Percentiles rank a stretch among this genome's conserved stretches.
Conservation (phyloP, 148 eudicot species). For the Dianthus caryophyllus region DNA sequence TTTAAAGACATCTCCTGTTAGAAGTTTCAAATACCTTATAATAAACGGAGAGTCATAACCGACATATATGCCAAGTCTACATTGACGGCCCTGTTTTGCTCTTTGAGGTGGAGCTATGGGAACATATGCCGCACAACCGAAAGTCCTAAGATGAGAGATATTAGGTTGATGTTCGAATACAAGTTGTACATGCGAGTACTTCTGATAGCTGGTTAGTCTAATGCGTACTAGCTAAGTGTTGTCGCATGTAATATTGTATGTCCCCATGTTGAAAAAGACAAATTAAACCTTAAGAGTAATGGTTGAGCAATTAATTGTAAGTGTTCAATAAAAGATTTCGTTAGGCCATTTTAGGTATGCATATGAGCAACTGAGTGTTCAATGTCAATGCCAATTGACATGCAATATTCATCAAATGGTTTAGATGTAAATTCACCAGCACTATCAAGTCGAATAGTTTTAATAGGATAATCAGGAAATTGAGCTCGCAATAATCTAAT, state of each 20-base stretch:
- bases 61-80: not conserved
- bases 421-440: constrained; percentile 1
- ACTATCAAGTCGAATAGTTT: no score
- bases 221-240: not conserved
- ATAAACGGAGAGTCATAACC: not conserved
- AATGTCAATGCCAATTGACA: not conserved
- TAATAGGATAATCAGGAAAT: no score
- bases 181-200: not conserved
- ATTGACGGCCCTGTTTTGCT: not conserved
- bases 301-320: not conserved
- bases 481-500: no score
- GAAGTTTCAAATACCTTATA: not conserved
- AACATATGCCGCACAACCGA: not conserved
- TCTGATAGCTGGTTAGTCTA: not conserved
- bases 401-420: constrained; percentile 2
- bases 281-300: not conserved
- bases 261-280: not conserved
- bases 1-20: constrained; percentile 2
- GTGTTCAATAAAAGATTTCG: not conserved
- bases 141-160: constrained; percentile 1
- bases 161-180: not conserved
- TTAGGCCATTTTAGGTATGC: not conserved
- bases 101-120: constrained; percentile 3
- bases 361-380: not conserved
- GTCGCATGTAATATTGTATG: not conserved